These are phyloP conservation scores for Sphaerulina vaccinii DNA, from an alignment of 2,329 filamentous ascomycete species.

Conservation along the genomic window DNA sequence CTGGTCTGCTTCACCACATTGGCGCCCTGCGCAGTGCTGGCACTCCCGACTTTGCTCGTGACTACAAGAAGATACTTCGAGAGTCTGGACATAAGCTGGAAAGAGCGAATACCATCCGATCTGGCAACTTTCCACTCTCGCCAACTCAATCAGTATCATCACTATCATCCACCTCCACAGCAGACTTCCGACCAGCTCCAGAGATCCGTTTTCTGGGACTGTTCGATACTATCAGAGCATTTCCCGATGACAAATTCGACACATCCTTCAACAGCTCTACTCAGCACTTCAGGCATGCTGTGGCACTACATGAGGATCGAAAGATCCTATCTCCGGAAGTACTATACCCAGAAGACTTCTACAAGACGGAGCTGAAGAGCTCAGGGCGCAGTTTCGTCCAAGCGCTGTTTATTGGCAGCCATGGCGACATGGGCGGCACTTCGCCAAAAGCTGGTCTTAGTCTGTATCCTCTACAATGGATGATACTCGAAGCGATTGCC, in stretches of 20 bases:
- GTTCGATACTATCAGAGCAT: conserved; percentile 41
- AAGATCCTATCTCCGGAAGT: conserved; percentile 32
- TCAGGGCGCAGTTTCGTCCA: conserved; percentile 36
- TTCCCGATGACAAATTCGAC: conserved; percentile 33
- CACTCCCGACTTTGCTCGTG: conserved; percentile 29
- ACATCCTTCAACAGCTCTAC: conserved; percentile 39
- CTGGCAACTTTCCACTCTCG: neutral
- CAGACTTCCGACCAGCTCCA: conserved; percentile 29
- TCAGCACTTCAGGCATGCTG: conserved; percentile 40
- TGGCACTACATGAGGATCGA: conserved; percentile 43
- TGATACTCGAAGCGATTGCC: conserved; percentile 37
- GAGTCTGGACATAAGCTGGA: conserved; percentile 16
- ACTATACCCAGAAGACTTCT: conserved; percentile 26
- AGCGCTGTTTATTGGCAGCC: conserved; percentile 44
- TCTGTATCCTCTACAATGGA: conserved; percentile 47
- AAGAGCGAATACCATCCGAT: neutral
- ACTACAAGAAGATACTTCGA: conserved; percentile 33
- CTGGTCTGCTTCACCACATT: conserved; percentile 41
- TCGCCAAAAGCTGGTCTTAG: conserved; percentile 40
- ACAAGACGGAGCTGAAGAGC: conserved; percentile 15
- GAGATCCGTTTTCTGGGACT: conserved; percentile 42
- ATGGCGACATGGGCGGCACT: conserved; percentile 42
- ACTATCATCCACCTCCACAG: conserved; percentile 12
- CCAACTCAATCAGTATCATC: conserved; percentile 14
- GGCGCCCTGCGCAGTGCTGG: conserved; percentile 30